Evolutionary conservation across 208 protist species (phyloP).

Genomic region (Plasmodiophora brassicae): DNA sequence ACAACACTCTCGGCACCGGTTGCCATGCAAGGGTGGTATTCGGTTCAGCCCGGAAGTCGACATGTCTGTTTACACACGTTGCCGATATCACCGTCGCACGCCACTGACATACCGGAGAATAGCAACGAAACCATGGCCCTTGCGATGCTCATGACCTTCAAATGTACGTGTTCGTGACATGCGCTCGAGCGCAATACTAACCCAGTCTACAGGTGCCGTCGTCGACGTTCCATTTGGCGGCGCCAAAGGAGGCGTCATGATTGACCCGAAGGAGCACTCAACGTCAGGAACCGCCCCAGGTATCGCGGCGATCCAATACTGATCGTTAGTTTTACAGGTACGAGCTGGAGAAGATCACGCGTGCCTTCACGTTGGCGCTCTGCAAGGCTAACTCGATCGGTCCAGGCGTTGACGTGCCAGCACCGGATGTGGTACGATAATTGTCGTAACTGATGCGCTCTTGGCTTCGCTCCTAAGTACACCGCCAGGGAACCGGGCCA

Average conservation of each 20-base stretch:
- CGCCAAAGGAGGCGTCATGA: conserved; percentile 69
- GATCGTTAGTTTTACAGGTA: conserved; percentile 56
- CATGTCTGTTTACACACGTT: conserved; percentile 60
- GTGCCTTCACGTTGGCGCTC: conserved; percentile 69
- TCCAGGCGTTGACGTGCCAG: conserved; percentile 60
- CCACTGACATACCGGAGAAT: neutral
- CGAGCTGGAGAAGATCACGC: conserved; percentile 72
- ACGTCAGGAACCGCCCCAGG: neutral
- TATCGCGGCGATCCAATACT: neutral
- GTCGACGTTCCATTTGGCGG: conserved; percentile 76
- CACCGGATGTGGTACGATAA: conserved; percentile 71
- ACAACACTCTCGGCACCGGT: conserved; percentile 70
- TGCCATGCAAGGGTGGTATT: conserved; percentile 75
- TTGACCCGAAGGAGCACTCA: conserved; percentile 31
- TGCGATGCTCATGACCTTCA: conserved; percentile 75
- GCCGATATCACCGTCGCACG: neutral
- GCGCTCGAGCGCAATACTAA: conserved; percentile 40
- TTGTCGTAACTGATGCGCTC: no score
- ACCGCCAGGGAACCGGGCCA: conserved; percentile 69
- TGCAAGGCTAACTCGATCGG: conserved; percentile 66
- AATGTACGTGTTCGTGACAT: conserved; percentile 74
- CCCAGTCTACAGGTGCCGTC: conserved; percentile 39
- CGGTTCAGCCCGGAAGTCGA: conserved; percentile 64
- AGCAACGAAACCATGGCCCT: conserved; percentile 64
- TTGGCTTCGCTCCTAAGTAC: no score